These are phyloP conservation scores for Phytophthora palmivora DNA, from an alignment of 352 stramenopile species.

Conservation along the genomic window DNA sequence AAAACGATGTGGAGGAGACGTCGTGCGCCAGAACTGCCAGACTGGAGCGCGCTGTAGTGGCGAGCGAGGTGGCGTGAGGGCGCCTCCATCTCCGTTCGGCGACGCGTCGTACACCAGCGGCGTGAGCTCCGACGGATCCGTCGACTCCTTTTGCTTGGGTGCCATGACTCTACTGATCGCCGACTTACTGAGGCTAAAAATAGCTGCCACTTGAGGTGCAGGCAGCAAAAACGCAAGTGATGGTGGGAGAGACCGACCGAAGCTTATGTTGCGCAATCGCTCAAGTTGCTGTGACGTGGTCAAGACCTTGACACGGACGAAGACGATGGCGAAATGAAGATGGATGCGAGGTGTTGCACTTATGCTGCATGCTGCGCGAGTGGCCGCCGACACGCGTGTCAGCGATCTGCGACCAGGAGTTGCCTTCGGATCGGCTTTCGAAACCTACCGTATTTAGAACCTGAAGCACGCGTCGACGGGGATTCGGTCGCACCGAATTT, in stretches of 20 bases:
- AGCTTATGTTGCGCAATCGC: conserved; percentile 27
- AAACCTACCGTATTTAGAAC: not conserved
- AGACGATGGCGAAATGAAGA: not conserved
- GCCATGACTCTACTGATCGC: conserved; percentile 24
- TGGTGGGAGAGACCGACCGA: conserved; percentile 12
- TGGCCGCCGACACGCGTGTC: conserved; percentile 17
- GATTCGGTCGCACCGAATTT: not conserved
- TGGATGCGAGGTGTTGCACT: not conserved
- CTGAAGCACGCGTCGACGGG: not conserved
- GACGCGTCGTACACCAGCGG: conserved; percentile 34
- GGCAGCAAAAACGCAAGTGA: conserved; percentile 22
- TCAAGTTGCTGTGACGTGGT: conserved; percentile 20
- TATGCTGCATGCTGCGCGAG: conserved; percentile 12
- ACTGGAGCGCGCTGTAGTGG: conserved; percentile 47
- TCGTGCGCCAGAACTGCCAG: conserved; percentile 81
- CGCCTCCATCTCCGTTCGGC: conserved; percentile 7
- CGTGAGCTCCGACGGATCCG: conserved; percentile 40
- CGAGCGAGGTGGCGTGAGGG: conserved; percentile 22
- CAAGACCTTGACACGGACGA: conserved; percentile 10
- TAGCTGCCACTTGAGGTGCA: not conserved
- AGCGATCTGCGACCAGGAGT: conserved; percentile 19
- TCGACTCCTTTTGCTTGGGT: conserved; percentile 32
- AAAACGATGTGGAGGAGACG: conserved; percentile 74
- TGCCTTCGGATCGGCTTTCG: conserved; percentile 19
- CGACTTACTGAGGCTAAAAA: not conserved